phyloP scores from a whole-genome alignment of 345 rosid species.

The Heritiera littoralis region DNA sequence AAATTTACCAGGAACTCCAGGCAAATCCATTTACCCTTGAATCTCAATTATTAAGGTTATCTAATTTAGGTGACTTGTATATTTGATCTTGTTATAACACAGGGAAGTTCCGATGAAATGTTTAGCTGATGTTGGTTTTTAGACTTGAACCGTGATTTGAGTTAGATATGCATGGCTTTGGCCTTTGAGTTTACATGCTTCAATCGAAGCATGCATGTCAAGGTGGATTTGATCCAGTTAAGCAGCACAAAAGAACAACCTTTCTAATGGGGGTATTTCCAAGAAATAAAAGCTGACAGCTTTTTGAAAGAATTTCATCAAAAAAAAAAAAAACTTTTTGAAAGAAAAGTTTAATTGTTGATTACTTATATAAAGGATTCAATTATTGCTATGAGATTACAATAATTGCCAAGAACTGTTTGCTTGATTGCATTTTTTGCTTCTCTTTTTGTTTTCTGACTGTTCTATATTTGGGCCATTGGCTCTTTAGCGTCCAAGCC shows the following conservation, averaged over 20 bases:
- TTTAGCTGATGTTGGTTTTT: background rate
- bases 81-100: background rate
- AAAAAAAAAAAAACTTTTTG: too few species aligned
- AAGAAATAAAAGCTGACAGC: constrained; percentile 10
- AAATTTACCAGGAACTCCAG: constrained; percentile 79
- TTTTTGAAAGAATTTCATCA: too few species aligned
- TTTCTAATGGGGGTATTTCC: background rate
- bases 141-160: background rate
- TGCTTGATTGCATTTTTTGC: constrained; percentile 26
- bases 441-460: constrained; percentile 30
- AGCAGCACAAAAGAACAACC: background rate
- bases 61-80: background rate
- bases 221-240: constrained; percentile 4
- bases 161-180: background rate
- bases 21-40: constrained; percentile 32
- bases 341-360: too few species aligned
- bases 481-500: background rate
- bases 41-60: background rate
- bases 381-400: constrained; percentile 44
- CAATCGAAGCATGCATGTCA: constrained; percentile 13
- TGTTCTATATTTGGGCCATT: constrained; percentile 8
- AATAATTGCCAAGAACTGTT: constrained; percentile 48
- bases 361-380: constrained; percentile 26
- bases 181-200: background rate
- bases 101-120: background rate